Base-by-base conservation (phyloP, 345 rosid species). In the Acer yangbiense region DNA sequence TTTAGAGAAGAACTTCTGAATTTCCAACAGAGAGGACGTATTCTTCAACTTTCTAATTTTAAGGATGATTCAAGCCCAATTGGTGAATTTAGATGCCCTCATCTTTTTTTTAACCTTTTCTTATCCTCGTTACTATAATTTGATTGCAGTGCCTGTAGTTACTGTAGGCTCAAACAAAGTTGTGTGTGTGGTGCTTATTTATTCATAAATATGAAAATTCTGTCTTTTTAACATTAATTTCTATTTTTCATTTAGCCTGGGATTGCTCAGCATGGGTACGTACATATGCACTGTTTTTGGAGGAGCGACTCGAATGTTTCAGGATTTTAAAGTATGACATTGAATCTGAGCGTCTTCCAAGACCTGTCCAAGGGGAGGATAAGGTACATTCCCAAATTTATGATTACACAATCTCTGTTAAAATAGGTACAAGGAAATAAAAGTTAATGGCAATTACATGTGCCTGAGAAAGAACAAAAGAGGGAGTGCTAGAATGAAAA, bases 221-320 rank as follows among this genome's bases (percentile, higher is more conserved):
- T 11, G 5, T 43, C 10, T n/a, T 48, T 72, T n/a, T 1, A 25
- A 25, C 5, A 65, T 54, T 9, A 61, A 12, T 17, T 65, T 73
- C 10, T 5, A 9, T 76, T 25, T 48, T 64, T 60, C 50, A 50
- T 65, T 54, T 84, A 97, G 98, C 99, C 41, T 97, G 99, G 99
- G 99, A 97, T 88, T 97, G 97, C 87, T 97, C 99, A 66, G 98
- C 96, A 50, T 97, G 99, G 99, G 98, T 92, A 43, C 98, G 98
- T 70, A 90, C 99, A 46, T 97, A 94, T 89, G 97, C 97, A 21
- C 85, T 90, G 73, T 94, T 90, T 86, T 86, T 97, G 83, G 98
- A 97, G 88, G 98, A 94, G 75, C 89, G 96, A 54, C 97, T 97
- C 55, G 98, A 94, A 87, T 97, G 98, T 82, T 94, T 97, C 77